Conservation (phyloP, 345 rosid species). For the Psidium guajava region DNA sequence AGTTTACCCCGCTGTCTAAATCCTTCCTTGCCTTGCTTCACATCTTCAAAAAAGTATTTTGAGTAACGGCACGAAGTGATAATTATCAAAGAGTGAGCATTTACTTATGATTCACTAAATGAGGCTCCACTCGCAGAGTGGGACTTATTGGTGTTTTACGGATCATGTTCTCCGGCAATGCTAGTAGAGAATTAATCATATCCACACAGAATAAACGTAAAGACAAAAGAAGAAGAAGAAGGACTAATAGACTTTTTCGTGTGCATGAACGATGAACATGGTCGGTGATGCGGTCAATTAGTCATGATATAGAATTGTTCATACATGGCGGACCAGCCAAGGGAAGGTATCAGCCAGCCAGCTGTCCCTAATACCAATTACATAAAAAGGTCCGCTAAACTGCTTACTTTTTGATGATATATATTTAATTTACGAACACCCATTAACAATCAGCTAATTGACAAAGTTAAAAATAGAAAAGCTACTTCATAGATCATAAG, state of each 20-base stretch:
- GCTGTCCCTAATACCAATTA: too few species aligned
- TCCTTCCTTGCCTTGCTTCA: neutral
- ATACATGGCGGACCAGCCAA: too few species aligned
- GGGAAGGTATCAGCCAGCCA: too few species aligned
- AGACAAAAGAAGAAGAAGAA: neutral
- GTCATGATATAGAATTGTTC: neutral
- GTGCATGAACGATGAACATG: neutral
- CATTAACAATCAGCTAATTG: too few species aligned
- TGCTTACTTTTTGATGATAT: too few species aligned
- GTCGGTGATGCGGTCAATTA: neutral
- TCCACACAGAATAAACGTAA: neutral
- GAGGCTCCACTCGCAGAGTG: neutral
- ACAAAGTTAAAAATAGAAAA: too few species aligned
- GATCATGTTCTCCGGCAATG: neutral
- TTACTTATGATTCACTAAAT: neutral
- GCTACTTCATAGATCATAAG: too few species aligned
- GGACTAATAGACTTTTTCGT: neutral
- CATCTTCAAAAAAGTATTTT: neutral
- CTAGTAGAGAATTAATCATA: neutral
- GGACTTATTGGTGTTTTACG: neutral
- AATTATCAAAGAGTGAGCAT: rapidly evolving
- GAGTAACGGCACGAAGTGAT: neutral
- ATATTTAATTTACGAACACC: too few species aligned
- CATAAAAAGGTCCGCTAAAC: too few species aligned
- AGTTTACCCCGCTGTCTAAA: neutral